Percentiles rank a stretch among this genome's conserved stretches.
Conservation (phyloP, 495 filamentous ascomycete genomes). For the Amphirosellinia nigrospora region DNA sequence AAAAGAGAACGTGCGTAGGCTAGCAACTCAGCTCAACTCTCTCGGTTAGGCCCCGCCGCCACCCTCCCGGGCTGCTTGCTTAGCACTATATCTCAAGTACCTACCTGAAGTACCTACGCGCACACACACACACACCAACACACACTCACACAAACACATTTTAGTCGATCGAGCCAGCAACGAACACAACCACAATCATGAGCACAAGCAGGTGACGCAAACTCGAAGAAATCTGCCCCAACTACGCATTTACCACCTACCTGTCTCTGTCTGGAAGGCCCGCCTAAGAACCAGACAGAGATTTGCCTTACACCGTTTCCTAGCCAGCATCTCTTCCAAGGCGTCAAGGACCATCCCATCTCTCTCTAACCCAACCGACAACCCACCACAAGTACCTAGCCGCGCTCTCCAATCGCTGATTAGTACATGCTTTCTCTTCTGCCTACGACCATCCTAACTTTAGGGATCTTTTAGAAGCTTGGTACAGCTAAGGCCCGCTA, state of each 20-base stretch:
- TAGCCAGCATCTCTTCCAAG: background rate
- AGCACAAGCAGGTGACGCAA: background rate
- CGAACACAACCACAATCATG: background rate
- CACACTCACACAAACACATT: background rate
- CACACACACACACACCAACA: too few relatives aligned
- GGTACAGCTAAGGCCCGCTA: background rate
- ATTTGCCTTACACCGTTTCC: background rate
- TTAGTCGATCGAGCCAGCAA: background rate
- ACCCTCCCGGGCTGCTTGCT: background rate
- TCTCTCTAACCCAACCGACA: background rate
- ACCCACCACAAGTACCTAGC: background rate
- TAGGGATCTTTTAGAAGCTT: background rate
- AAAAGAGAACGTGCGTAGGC: background rate
- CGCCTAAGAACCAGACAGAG: background rate
- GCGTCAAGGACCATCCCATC: background rate
- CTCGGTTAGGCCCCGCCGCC: conserved; percentile 10
- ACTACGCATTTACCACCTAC: background rate
- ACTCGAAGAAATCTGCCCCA: background rate
- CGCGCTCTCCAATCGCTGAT: background rate
- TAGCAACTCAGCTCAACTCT: conserved; percentile 1
- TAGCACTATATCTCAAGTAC: background rate
- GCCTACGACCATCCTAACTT: background rate
- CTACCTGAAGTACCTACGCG: background rate
- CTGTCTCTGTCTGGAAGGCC: background rate
- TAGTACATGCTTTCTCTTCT: conserved; percentile 2